Base-by-base conservation (phyloP, 2,329 filamentous ascomycete genomes). In the Scolecobasidium constrictum region DNA sequence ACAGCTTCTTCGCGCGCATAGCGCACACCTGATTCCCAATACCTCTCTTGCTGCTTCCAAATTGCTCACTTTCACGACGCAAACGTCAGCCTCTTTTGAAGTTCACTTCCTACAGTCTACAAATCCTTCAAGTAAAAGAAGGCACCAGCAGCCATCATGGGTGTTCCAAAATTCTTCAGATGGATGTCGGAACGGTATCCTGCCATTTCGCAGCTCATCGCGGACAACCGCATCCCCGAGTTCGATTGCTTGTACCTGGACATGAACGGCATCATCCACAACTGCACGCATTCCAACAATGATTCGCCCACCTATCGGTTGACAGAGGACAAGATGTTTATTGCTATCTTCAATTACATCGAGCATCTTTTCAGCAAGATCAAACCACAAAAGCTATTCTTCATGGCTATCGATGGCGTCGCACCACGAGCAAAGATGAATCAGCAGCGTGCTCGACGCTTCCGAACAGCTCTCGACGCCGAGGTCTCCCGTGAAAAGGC, bases 261-360 rank as follows among this genome's bases (percentile, higher is more conserved):
- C 58, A 98, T 98, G 92, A 98, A 98, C 65, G 92, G 92, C 52
- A 98, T 98, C 62, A 98, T 98, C 56, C 90, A 98, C 66, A 98
- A 98, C 64, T 98, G 92, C 64, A 98, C 92, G 44, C 92, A 98
- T 67, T 94, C 92, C 58, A 90, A 98, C 65, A 82, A 86, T 18
- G 88, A 93, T 58, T 88, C 90, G 59, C 79, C 87, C 3, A 86
- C 86, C 1, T 93, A 93, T 56, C 86, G 92, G 43, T 81, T 96
- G 65, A 90, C 83, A 45, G 93, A 98, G 62, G 90, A 98, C 62
- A 86, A 95, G 64, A 98, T 98, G 92, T 98, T 98, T 60, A 95
- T 98, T 53, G 84, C 87, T 46, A 98, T 98, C 56, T 98, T 98
- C 77, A 96, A 96, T 66, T 98, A 98, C 63, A 98, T 98, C 52